These are phyloP conservation scores for Catharanthus roseus DNA, from an alignment of 257 asterid genomes.

Conservation along the genomic window DNA sequence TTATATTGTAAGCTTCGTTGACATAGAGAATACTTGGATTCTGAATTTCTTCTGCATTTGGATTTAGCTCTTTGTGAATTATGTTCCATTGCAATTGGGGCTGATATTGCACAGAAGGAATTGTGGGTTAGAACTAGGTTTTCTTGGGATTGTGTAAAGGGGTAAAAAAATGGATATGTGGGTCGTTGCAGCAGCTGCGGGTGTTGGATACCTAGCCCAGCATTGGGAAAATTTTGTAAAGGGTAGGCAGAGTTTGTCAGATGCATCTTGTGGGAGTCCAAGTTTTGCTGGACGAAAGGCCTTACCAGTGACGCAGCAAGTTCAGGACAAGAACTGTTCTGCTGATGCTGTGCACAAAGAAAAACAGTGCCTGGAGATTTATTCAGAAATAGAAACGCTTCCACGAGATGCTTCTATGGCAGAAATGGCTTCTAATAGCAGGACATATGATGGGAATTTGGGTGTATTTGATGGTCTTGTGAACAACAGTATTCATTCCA, in stretches of 20 bases:
- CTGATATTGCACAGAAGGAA: neutral
- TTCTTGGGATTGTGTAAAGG: conserved; percentile 11
- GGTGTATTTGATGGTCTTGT: conserved; percentile 16
- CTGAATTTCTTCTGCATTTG: neutral
- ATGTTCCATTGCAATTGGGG: neutral
- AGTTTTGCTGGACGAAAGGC: conserved; percentile 22
- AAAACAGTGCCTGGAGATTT: conserved; percentile 22
- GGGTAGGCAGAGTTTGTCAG: conserved; percentile 31
- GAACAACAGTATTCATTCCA: conserved; percentile 14
- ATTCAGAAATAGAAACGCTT: conserved; percentile 21
- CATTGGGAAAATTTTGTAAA: conserved; percentile 51
- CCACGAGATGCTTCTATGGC: conserved; percentile 21
- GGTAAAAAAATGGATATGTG: conserved; percentile 55
- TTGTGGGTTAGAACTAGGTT: conserved; percentile 18
- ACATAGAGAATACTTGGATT: conserved; percentile 3
- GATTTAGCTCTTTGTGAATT: neutral
- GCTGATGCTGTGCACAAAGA: conserved; percentile 18
- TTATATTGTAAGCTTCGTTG: conserved; percentile 8
- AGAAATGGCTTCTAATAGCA: conserved; percentile 38
- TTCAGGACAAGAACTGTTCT: conserved; percentile 20
- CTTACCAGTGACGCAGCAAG: conserved; percentile 17
- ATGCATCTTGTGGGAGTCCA: conserved; percentile 28
- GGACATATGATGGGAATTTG: conserved; percentile 24
- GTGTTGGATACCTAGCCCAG: conserved; percentile 64
- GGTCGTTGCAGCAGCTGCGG: conserved; percentile 73